Base-by-base conservation (phyloP, 2,329 filamentous ascomycete genomes). In the Sporothrix dimorphospora region DNA sequence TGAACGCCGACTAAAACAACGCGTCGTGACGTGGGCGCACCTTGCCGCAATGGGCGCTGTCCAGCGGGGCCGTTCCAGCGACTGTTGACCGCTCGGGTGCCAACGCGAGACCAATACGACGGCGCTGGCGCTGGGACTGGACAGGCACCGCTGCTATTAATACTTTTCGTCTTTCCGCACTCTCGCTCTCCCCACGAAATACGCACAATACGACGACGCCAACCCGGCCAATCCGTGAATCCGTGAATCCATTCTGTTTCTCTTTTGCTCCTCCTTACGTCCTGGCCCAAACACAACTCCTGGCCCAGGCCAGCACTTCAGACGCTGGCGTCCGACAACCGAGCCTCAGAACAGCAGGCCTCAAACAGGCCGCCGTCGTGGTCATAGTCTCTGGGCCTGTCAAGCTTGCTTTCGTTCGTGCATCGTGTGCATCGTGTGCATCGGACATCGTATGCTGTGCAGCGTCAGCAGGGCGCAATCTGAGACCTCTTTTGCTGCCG, bases 71-170 rank as follows among this genome's bases (percentile, higher is more conserved):
- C 57, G 57, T 40, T 61, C 57, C 57, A 30, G 51, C 24, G 49
- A 14, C 40, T 16, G 5, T 24, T 47, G 45, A n/a, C 19, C 45
- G 45, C 45, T 47, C 45, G n/a, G n/a, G 11, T 47, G 45, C 45
- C 45, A 47, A 47, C 45, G 45, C 45, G 14, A 47, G 45, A 14
- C 42, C 42, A 47, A 47, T 16, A 19, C 45, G 4, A 47, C 14
- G 14, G 14, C 45, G 19, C n/a, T n/a, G 45, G 49, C 2, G n/a
- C 21, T 12, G n/a, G n/a, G n/a, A n/a, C n/a, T n/a, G n/a, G n/a
- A n/a, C 55, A 59, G 27, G 55, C 55, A 59, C 57, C 55, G 34
- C 57, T 61, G 19, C 57, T 24, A 61, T 61, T 61, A 40, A 61
- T 61, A 61, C 55, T 14, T 14, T 6, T 47, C 42, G 14, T 5